Evolutionary conservation across 1,284 basidiomycete species (phyloP), one percentile per base, ranked within the genome.

Genomic region (Sanghuangporus baumii): DNA sequence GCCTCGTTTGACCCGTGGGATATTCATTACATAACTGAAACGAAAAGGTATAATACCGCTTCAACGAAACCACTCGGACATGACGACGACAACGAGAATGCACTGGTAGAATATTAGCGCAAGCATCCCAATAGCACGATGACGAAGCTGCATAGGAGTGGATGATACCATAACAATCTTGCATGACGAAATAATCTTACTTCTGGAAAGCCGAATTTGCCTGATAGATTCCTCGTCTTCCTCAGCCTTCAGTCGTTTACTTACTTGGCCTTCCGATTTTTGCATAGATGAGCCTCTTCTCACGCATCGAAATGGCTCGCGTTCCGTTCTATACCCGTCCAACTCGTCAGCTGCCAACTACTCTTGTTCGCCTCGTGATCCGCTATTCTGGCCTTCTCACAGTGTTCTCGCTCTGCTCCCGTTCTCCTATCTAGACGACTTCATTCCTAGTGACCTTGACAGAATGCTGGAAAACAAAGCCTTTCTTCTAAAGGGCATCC

Each of bases 381-480:
- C 12, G 40, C 40, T 5, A 31, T 31, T 31, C 26, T 31, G 26
- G 26, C 26, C 26, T 31, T 31, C 26, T 31, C 26, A 31, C 41
- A 43, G n/a, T n/a, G 41, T 84, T 50, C 76, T 3, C 26, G 3
- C 26, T 31, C 26, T 2, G 26, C 26, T 31, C 5, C 26, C 3
- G 26, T 31, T 46, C 43, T 7, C 16, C 43, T 46, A 2, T n/a
- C 43, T n/a, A 46, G 26, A 31, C 26, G 26, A 31, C 26, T 31
- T 31, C 26, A 31, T 46, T 18, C 43, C 16, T n/a, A 16, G 16
- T 46, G 43, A 46, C 2, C 16, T 14, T 23, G 14, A 9, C 1
- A 26, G 8, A 72, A 90, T 89, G 85, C 79, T 83, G 41, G 80
- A 88, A 73, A 94, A 94, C 74, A 83, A 80, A 58, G 91, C 91